Evolutionary conservation across 371 early-diverging fungal species (phyloP).

Genomic region (Phascolomyces articulosus): DNA sequence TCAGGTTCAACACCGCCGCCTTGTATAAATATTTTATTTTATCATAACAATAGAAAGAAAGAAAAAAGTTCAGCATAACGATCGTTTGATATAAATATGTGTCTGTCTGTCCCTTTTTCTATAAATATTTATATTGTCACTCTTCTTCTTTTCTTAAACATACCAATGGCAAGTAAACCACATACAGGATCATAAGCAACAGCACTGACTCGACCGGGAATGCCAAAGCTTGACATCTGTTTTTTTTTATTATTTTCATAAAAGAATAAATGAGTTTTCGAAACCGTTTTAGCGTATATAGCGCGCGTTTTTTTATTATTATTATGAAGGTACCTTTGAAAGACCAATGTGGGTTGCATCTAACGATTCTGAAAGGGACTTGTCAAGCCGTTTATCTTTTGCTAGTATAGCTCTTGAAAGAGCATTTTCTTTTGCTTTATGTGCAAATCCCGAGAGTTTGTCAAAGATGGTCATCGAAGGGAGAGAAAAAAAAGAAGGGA

Average conservation of each 20-base stretch:
- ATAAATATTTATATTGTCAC: no score
- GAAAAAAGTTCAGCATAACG: no score
- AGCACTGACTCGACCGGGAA: constrained; percentile 46
- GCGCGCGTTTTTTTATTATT: background rate
- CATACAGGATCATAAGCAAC: constrained; percentile 60
- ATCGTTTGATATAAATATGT: no score
- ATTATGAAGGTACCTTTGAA: constrained; percentile 5
- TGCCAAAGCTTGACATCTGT: constrained; percentile 52
- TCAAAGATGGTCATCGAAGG: constrained; percentile 36
- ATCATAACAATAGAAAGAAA: no score
- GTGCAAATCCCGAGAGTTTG: constrained; percentile 43
- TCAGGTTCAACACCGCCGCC: constrained; percentile 21
- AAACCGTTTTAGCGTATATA: background rate
- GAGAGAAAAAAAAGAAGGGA: background rate
- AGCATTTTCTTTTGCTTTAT: constrained; percentile 46
- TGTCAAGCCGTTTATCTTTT: constrained; percentile 46
- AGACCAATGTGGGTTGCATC: constrained; percentile 24
- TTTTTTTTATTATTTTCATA: no score
- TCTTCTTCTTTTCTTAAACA: no score
- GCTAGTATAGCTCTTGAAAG: constrained; percentile 34
- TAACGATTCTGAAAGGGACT: constrained; percentile 32
- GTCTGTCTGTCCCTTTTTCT: no score
- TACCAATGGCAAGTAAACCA: constrained; percentile 61
- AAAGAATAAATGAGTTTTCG: no score
- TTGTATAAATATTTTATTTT: background rate